Base-by-base conservation (phyloP, 495 filamentous ascomycete genomes). In the Penicillium pancosmium region DNA sequence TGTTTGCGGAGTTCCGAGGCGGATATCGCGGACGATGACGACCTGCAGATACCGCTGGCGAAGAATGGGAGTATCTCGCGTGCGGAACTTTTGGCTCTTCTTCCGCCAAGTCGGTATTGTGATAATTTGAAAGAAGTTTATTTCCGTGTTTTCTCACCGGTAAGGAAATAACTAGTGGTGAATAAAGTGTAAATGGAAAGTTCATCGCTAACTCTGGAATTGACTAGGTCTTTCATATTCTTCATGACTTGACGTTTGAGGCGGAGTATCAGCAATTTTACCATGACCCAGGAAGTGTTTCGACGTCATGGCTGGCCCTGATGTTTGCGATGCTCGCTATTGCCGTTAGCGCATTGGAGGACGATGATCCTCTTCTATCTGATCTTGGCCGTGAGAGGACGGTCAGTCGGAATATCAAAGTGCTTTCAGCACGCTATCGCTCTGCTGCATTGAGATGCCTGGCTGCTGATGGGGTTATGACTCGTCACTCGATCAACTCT, bases 191-290 rank as follows among this genome's bases (percentile, higher is more conserved):
- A 27, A 21, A 33, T n/a, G 18, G 16, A n/a, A 8, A 31, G 46
- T 11, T 2, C 43, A 25, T 50, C 13, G 55, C 54, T 55, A 46
- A 61, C 16, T 18, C 9, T 1, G 15, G 15, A 33, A 46, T 41
- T 13, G 38, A 23, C 27, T n/a, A 72, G 71, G 60, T 77, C 18
- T 75, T 75, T 33, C 74, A 77, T 59, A 79, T 80, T 56, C 69
- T 82, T 8, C 79, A 80, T 52, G 79, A 80, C 52, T 65, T 78
- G 52, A 79, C 77, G 1, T 81, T 81, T 34, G 74, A 78, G 34
- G 69, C 74, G 5, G 76, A 81, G 36, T 81, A 80, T 61, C 69
- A 74, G 41, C 70, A 73, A 13, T 80, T 80, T 40, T 74, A 72
- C 41, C 71, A 75, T 57, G 68, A 80, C 33, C 75, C 78, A 0